Evolutionary conservation across 768 basidiomycete species (phyloP), one percentile per base, ranked within the genome.

Genomic region (Mycena olivaceomarginata): DNA sequence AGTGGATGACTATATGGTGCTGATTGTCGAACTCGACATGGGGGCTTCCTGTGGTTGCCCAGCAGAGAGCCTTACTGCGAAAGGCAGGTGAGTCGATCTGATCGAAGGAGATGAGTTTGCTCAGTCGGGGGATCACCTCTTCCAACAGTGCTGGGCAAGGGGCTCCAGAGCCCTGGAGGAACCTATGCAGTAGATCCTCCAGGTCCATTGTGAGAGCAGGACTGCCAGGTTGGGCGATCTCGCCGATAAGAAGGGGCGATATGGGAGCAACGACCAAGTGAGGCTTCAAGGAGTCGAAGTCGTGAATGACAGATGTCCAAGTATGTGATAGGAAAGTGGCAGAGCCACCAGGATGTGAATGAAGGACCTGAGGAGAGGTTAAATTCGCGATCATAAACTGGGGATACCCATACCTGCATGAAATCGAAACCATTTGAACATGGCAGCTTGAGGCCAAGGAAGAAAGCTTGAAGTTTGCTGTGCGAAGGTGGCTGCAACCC

Each of bases 241-340:
- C 22, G 10, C 4, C 41, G 20, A 53, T 46, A n/a, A 62, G 53
- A 25, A 25, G 2, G 22, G 25, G 63, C 12, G 37, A 20, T 1
- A 15, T 20, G n/a, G 39, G 22, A 11, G 6, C 7, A n/a, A 67
- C 18, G 1, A 25, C 2, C 10, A 72, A 43, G 18, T 20, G 20
- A 0, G 75, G 53, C 16, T 18, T 11, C 20, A 76, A 41, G 3
- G 75, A 67, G 3, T 31, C 18, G 31, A 37, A 66, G 39, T 63
- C 65, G 8, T 60, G 65, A 18, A 76, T 68, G 20, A 72, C 11
- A 2, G 70, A 62, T 9, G 70, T 46, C 40, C 45, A 76, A 5
- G 31, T 59, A 4, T 37, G 65, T 0, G 70, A 59, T 18, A 76
- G 18, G 20, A 62, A 48, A 4, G 70, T 40, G 15, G 62, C 20